These are phyloP conservation scores for Rhypophila decipiens DNA, from an alignment of 495 filamentous ascomycete genomes.

Conservation along the genomic window DNA sequence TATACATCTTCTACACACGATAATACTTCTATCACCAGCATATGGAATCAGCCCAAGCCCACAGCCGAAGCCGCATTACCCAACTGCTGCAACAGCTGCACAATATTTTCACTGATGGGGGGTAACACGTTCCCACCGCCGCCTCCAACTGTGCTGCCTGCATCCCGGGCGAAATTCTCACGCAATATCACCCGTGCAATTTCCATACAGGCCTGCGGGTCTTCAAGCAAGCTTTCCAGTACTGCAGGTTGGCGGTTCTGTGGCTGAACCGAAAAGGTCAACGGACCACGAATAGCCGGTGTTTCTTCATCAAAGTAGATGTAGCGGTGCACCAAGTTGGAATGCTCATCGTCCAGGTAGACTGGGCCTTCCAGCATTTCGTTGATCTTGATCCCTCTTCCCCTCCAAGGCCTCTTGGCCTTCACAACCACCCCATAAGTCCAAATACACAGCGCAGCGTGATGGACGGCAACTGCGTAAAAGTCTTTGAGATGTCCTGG, in stretches of 20 bases:
- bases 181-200: slow-evolving; percentile 41
- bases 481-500: slow-evolving; percentile 48
- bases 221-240: slow-evolving; percentile 25
- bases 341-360: slow-evolving; percentile 45
- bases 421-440: slow-evolving; percentile 46
- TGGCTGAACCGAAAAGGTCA: neutral
- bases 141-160: no score
- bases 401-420: slow-evolving; percentile 11
- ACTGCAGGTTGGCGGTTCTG: neutral
- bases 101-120: slow-evolving; percentile 57
- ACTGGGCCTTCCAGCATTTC: slow-evolving; percentile 9
- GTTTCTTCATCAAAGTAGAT: slow-evolving; percentile 39
- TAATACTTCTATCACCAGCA: no score
- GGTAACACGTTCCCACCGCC: slow-evolving; percentile 64
- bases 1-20: no score
- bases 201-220: slow-evolving; percentile 41
- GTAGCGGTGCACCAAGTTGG: slow-evolving; percentile 38
- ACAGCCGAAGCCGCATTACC: slow-evolving; percentile 36
- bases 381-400: neutral
- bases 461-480: slow-evolving; percentile 52
- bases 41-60: slow-evolving; percentile 17
- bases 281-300: slow-evolving; percentile 33
- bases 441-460: slow-evolving; percentile 57
- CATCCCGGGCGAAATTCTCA: slow-evolving; percentile 54
- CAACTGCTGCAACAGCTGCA: slow-evolving; percentile 48